These are phyloP conservation scores for Lagenaria siceraria DNA, from an alignment of 306 rosid genomes.

Conservation along the genomic window DNA sequence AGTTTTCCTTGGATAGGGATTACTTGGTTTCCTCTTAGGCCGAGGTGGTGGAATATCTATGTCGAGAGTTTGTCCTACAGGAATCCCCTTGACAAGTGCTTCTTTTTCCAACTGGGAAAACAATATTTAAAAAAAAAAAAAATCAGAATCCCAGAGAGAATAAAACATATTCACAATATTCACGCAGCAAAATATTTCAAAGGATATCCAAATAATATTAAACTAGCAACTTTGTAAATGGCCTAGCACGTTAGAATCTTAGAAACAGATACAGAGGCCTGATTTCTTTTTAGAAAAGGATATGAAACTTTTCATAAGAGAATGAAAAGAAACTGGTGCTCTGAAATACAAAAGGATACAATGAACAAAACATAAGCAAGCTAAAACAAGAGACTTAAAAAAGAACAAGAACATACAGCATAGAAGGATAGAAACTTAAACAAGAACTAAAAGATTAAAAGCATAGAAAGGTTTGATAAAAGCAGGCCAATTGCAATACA, in stretches of 20 bases:
- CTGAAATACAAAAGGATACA: no score
- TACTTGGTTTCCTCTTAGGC: conserved; percentile 83
- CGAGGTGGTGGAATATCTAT: conserved; percentile 97
- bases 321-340: no score
- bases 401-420: no score
- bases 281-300: background rate
- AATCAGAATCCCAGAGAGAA: conserved; percentile 2
- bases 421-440: no score
- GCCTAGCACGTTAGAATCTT: background rate
- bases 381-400: no score
- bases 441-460: no score
- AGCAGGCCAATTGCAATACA: no score
- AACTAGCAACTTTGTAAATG: background rate
- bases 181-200: background rate
- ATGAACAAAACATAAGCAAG: no score
- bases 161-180: background rate
- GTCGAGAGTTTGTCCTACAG: conserved; percentile 58
- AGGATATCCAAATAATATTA: background rate
- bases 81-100: conserved; percentile 63
- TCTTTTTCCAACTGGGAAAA: conserved; percentile 81
- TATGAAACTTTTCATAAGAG: no score
- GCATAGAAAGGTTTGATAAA: no score
- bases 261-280: background rate
- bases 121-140: conserved; percentile 7
- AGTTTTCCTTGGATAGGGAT: conserved; percentile 92